Conservation (phyloP, 805 yeast species). For the Phaffomyces antillensis region DNA sequence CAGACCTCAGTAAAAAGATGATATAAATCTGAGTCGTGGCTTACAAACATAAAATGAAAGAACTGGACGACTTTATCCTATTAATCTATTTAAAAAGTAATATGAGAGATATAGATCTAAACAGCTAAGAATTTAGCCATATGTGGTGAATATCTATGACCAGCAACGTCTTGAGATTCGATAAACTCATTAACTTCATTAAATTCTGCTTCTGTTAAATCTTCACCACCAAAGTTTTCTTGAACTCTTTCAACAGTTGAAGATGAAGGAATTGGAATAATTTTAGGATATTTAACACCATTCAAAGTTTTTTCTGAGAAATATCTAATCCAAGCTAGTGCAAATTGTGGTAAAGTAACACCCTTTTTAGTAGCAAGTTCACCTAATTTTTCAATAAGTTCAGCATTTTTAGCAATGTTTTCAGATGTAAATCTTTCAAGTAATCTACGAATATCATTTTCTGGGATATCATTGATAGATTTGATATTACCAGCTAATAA, state of each 20-base stretch:
- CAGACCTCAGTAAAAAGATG: too few species aligned
- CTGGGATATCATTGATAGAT: slow-evolving; percentile 39
- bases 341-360: slow-evolving; percentile 56
- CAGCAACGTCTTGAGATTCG: slow-evolving; percentile 38
- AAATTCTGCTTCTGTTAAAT: slow-evolving; percentile 52
- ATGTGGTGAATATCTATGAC: slow-evolving; percentile 45
- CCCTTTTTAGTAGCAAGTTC: slow-evolving; percentile 39
- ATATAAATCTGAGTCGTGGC: too few species aligned
- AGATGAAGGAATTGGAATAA: slow-evolving; percentile 80
- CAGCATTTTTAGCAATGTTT: slow-evolving; percentile 46
- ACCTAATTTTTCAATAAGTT: slow-evolving; percentile 44
- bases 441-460: slow-evolving; percentile 44
- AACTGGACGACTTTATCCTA: too few species aligned
- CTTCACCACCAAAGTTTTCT: slow-evolving; percentile 46
- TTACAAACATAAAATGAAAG: too few species aligned
- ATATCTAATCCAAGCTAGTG: slow-evolving; percentile 59
- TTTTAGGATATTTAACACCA: slow-evolving; percentile 36
- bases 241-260: slow-evolving; percentile 51
- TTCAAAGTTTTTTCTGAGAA: slow-evolving; percentile 23
- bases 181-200: slow-evolving; percentile 42
- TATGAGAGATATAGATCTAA: background rate
- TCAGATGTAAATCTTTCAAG: slow-evolving; percentile 57
- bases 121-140: slow-evolving; percentile 9
- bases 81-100: too few species aligned
- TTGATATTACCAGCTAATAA: slow-evolving; percentile 58